A percentile compares a stretch with the other conserved stretches of the same genome.
phyloP scores from a whole-genome alignment of 2,329 filamentous ascomycete genomes.

The Pestalotiopsis sp. region DNA sequence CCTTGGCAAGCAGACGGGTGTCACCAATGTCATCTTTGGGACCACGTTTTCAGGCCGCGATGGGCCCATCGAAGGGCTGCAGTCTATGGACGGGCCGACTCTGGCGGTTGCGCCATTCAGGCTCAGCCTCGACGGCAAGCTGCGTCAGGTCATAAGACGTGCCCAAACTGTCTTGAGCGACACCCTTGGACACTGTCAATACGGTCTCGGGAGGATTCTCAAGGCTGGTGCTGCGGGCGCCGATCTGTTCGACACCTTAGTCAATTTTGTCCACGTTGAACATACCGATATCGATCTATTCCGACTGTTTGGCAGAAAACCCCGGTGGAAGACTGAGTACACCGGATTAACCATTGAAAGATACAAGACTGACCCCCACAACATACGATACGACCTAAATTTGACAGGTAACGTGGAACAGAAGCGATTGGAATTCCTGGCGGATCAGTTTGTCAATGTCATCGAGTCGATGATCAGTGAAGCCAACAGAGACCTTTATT shows the following conservation, averaged over 20 bases:
- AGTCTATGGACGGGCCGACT: slow-evolving; percentile 3
- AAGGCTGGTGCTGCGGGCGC: neutral
- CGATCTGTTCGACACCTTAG: neutral
- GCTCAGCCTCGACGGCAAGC: neutral
- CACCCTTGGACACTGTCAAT: neutral
- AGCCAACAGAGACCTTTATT: neutral
- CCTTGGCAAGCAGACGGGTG: neutral
- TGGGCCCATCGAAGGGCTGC: neutral
- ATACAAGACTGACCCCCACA: neutral
- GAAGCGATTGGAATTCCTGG: neutral
- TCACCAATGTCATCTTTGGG: neutral
- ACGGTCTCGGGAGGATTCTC: neutral
- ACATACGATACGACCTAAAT: neutral
- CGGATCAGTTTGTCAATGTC: neutral
- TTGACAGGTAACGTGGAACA: neutral
- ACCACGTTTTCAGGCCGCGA: neutral
- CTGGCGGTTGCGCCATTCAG: neutral
- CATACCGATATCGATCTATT: neutral
- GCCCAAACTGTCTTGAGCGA: neutral
- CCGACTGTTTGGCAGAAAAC: neutral
- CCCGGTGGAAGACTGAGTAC: neutral
- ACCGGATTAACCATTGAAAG: neutral
- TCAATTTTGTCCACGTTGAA: neutral
- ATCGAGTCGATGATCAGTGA: neutral
- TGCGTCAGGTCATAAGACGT: neutral